phyloP scores from a whole-genome alignment of 306 rosid species.

The Cucurbita moschata region DNA sequence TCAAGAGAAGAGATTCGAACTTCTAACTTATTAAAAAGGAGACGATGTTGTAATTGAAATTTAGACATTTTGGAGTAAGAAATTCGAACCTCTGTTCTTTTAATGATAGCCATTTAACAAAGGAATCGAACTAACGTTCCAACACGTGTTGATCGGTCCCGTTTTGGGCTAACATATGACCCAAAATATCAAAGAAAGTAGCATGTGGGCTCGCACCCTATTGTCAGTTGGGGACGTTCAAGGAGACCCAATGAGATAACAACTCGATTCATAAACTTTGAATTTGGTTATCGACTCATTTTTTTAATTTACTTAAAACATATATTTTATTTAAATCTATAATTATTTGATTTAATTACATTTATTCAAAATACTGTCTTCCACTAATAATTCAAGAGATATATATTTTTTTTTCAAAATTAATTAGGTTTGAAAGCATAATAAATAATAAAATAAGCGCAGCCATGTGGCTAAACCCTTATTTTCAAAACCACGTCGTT shows the following conservation, averaged over 20 bases:
- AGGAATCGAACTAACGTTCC: neutral
- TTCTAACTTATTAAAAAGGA: too few species aligned
- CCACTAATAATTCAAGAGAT: neutral
- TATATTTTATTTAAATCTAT: too few species aligned
- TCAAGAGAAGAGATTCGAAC: too few species aligned
- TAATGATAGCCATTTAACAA: too few species aligned
- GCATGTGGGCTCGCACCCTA: neutral
- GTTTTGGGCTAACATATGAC: neutral
- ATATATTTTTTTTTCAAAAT: neutral
- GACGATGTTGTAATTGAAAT: too few species aligned
- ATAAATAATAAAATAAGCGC: neutral
- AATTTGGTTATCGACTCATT: neutral
- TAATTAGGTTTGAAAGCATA: neutral
- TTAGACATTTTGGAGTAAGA: too few species aligned
- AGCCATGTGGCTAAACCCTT: neutral
- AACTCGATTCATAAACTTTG: too few species aligned
- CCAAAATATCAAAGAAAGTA: neutral
- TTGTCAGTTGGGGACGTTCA: too few species aligned
- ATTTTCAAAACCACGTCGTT: neutral
- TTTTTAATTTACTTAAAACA: too few species aligned
- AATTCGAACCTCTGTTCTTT: too few species aligned
- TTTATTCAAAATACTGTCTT: neutral
- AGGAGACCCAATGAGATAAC: too few species aligned
- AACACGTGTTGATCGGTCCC: neutral
- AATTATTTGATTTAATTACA: neutral